Base-by-base conservation (phyloP, 2,329 filamentous ascomycete genomes). In the Xylogone sp. region DNA sequence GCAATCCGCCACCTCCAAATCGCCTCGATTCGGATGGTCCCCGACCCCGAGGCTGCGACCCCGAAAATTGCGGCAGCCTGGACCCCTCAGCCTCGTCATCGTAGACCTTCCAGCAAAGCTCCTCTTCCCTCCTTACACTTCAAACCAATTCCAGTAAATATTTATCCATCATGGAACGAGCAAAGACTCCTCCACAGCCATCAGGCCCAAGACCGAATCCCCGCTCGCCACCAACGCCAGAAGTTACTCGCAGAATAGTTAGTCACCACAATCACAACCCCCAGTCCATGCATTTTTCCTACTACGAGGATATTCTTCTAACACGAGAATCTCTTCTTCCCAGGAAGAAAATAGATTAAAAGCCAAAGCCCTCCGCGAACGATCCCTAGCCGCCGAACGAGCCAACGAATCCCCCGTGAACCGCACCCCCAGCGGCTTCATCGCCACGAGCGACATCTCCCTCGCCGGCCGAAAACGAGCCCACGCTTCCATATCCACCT, bases 301-400 rank as follows among this genome's bases (percentile, higher is more conserved):
- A 21, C 22, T 19, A 21, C 44, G 58, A 39, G 56, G 49, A 46
- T 5, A n/a, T n/a, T n/a, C 27, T 20, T 8, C 16, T 39, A 39
- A 39, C 34, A 39, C 13, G 19, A 34, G 3, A 7, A 2, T 12
- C 27, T 31, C n/a, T 16, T 48, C 21, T 45, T 21, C 16, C 31
- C 53, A 94, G 88, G 93, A 97, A 82, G 84, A 93, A 68, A 92
- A 86, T 61, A 83, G 93, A 19, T 80, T 97, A 24, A 88, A 85
- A 71, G 90, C 94, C 50, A 97, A 97, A 77, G 92, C 91, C 2
- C 76, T 92, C 18, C 87, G 88, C 52, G 83, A 89, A 59, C 84
- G 87, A 63, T 80, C 81, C 53, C 84, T 91, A 62, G 83, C 86
- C 29, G 82, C 86, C 53, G 70, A 75, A 54, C 75, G 74, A 63